Percentiles rank a stretch among this genome's conserved stretches.
Conservation (phyloP, 2,329 filamentous ascomycete species). For the Phaeosphaeria sp. region DNA sequence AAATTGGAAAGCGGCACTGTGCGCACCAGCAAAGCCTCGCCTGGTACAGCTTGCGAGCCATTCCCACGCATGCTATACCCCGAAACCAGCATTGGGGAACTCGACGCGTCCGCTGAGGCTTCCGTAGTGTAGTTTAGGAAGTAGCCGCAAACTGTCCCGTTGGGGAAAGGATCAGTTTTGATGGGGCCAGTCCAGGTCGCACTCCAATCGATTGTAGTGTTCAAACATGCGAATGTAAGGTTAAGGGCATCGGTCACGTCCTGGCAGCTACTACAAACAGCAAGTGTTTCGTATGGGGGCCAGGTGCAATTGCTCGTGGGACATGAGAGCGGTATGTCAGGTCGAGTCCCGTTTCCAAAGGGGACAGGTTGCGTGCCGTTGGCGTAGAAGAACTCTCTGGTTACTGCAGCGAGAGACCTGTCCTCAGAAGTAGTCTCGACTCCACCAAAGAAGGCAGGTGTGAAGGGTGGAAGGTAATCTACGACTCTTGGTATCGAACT, state of each 20-base stretch:
- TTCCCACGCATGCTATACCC: too few species aligned
- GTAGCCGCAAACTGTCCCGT: constrained; percentile 31
- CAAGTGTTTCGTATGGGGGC: constrained; percentile 33
- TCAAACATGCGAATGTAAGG: constrained; percentile 15
- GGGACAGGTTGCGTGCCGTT: constrained; percentile 28
- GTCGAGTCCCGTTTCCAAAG: constrained; percentile 30
- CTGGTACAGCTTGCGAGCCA: too few species aligned
- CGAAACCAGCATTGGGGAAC: too few species aligned
- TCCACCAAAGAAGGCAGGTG: too few species aligned
- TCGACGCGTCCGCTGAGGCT: too few species aligned
- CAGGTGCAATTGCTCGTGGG: constrained; percentile 40
- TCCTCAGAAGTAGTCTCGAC: too few species aligned
- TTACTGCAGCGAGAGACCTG: too few species aligned
- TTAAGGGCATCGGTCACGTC: constrained; percentile 9
- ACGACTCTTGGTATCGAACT: constrained; percentile 20
- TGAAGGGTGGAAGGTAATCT: constrained; percentile 7
- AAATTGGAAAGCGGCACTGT: constrained; percentile 13
- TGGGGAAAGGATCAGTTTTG: constrained; percentile 9
- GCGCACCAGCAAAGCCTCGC: constrained; percentile 21
- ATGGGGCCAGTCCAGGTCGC: too few species aligned
- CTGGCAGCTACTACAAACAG: constrained; percentile 29
- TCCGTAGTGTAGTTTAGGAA: constrained; percentile 28
- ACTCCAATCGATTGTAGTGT: constrained; percentile 23
- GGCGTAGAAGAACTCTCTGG: too few species aligned
- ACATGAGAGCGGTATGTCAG: constrained; percentile 35